Conservation (phyloP, 805 yeast species). For the Myxozyma neglecta region DNA sequence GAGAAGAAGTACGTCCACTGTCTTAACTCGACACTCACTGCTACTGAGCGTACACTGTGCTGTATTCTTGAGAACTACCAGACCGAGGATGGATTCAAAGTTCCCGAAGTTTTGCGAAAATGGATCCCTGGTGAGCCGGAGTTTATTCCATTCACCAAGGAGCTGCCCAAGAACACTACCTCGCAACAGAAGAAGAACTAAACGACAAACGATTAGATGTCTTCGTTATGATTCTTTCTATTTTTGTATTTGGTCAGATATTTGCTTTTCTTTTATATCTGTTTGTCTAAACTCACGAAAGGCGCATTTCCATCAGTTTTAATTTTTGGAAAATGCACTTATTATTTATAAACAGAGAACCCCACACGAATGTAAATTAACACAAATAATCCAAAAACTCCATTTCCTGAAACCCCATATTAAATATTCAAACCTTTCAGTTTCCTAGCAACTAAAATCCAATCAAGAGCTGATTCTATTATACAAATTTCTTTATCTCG, state of each 20-base stretch:
- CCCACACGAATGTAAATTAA: neutral
- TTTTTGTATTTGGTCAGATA: neutral
- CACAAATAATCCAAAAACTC: neutral
- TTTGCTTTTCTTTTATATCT: neutral
- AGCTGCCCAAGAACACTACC: slow-evolving; percentile 91
- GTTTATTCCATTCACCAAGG: slow-evolving; percentile 85
- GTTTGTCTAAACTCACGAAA: too few relatives aligned
- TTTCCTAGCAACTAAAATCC: slow-evolving; percentile 9
- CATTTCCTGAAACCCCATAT: neutral
- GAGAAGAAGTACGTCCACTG: slow-evolving; percentile 98
- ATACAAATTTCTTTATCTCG: slow-evolving; percentile 16
- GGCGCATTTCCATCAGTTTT: neutral
- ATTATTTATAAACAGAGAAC: neutral
- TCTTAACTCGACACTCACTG: slow-evolving; percentile 94
- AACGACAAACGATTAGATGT: neutral
- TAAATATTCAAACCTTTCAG: neutral
- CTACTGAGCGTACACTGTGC: slow-evolving; percentile 97
- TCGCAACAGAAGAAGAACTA: slow-evolving; percentile 56
- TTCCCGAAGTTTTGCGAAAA: slow-evolving; percentile 93
- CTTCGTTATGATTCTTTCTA: neutral
- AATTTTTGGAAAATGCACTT: neutral
- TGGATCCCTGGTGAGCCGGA: slow-evolving; percentile 99
- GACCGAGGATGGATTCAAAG: slow-evolving; percentile 83
- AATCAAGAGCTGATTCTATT: slow-evolving; percentile 5
- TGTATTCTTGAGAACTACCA: slow-evolving; percentile 97